Base-by-base conservation (phyloP, 192 early-diverging fungal species). In the Spinellus fusiger region DNA sequence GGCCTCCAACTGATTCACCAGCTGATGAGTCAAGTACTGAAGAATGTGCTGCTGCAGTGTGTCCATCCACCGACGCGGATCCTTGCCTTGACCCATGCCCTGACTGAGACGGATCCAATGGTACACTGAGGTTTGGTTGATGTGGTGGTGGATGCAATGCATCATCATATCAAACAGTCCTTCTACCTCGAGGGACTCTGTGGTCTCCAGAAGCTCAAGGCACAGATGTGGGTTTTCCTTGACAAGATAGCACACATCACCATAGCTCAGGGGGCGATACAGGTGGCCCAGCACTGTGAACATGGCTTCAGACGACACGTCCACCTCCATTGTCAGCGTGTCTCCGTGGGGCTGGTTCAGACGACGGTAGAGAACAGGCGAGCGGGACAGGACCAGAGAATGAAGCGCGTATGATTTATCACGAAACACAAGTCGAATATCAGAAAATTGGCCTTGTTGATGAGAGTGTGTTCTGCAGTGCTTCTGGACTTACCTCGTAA, bases 391-490 rank as follows among this genome's bases (percentile, higher is more conserved):
- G 4, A 61, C 44, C 29, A 44, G 27, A 9, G 57, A 61, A 29
- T 60, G 59, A 12, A 67, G 33, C 10, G 65, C 38, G 54, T 33
- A 67, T 12, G 38, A 35, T 33, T 67, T 67, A 13, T 32, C 25
- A 1, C 58, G 65, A 32, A 67, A 37, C 29, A 37, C 37, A 13
- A 67, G 26, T 16, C 37, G 51, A 13, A 67, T 61, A 49, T 67
- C 65, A 13, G 65, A 59, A 48, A 59, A 61, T 13, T 55, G 28
- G 35, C 58, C 65, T 67, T n/a, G 2, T n/a, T 3, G 18, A 10
- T 3, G 40, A 44, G 40, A n/a, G 10, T n/a, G 40, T n/a, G 1
- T 10, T 3, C 2, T n/a, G 40, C 18, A n/a, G n/a, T n/a, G n/a
- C n/a, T n/a, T n/a, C n/a, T n/a, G n/a, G n/a, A n/a, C 40, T 44